phyloP scores from a whole-genome alignment of 2,329 filamentous ascomycete genomes.

The Blastomyces percursus region DNA sequence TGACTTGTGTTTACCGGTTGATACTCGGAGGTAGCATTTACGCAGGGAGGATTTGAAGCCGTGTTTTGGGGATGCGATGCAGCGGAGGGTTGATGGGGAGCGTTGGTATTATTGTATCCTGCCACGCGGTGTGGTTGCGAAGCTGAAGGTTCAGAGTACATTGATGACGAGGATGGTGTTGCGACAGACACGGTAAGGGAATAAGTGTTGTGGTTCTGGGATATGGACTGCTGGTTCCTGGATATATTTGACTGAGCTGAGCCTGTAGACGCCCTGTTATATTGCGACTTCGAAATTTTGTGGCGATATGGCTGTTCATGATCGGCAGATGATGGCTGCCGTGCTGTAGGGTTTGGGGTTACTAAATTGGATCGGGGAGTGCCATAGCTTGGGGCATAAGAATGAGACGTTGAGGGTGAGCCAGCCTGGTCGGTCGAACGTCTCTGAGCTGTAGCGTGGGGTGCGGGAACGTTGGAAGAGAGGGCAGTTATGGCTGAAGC shows the following conservation, averaged over 20 bases:
- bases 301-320: neutral
- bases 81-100: neutral
- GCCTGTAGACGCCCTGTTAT: constrained; percentile 5
- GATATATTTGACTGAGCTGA: constrained; percentile 4
- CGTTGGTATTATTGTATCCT: neutral
- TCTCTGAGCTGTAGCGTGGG: neutral
- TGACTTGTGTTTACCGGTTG: neutral
- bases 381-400: neutral
- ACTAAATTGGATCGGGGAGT: neutral
- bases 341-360: neutral
- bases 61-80: neutral
- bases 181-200: neutral
- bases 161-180: neutral
- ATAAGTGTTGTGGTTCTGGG: neutral
- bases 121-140: neutral
- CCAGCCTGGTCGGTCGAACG: constrained; percentile 2
- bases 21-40: neutral
- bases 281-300: constrained; percentile 2
- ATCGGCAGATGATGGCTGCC: neutral
- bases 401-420: constrained; percentile 2
- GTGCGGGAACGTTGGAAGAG: constrained; percentile 8
- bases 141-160: neutral
- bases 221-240: neutral
- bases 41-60: neutral
- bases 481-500: constrained; percentile 14